Base-by-base conservation (phyloP, 2,329 filamentous ascomycete species). In the Ophiostoma montium region DNA sequence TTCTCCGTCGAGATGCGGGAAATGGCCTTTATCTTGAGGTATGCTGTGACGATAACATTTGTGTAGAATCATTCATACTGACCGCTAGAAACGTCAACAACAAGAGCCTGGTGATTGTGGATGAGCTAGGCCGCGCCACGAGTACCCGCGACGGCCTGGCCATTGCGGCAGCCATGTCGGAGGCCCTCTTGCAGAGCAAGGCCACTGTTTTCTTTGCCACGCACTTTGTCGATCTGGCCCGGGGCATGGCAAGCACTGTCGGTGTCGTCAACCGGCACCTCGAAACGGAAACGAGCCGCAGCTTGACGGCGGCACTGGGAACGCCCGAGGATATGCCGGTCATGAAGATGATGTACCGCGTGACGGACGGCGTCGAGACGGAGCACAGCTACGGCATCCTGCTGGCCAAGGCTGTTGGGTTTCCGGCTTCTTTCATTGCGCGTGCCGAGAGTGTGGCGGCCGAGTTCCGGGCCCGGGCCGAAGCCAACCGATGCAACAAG, bases 1-100 rank as follows among this genome's bases (percentile, higher is more conserved):
- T 98, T 96, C 61, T 86, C 89, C 0, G 75, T 87, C 0, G 92
- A 98, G 63, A 96, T 98, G 92, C 76, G 86, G 38, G 92, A 96
- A 59, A 94, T 90, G 67, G 87, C 89, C 0, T 95, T 94, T 61
- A 95, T 98, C 49, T 67, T 96, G 1, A 76, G 79, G 71, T 71
- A 59, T 2, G 51, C 44, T 16, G 10, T 15, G 2, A 12, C 1
- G 23, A 27, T 5, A 27, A 8, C 23, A n/a, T n/a, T n/a, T n/a
- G n/a, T 6, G 9, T 4, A 23, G 30, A 27, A 15, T 39, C 13
- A 23, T 16, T 30, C 6, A n/a, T 7, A 11, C 21, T 36, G 12
- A 32, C 35, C 18, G 18, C 10, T 38, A 74, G 75, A 47, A 94
- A 95, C 59, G 77, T 95, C 50, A 82, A 88, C 55, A 70, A 72